These are phyloP conservation scores for Fusarium subglutinans DNA, from an alignment of 2,329 filamentous ascomycete genomes.

Conservation along the genomic window DNA sequence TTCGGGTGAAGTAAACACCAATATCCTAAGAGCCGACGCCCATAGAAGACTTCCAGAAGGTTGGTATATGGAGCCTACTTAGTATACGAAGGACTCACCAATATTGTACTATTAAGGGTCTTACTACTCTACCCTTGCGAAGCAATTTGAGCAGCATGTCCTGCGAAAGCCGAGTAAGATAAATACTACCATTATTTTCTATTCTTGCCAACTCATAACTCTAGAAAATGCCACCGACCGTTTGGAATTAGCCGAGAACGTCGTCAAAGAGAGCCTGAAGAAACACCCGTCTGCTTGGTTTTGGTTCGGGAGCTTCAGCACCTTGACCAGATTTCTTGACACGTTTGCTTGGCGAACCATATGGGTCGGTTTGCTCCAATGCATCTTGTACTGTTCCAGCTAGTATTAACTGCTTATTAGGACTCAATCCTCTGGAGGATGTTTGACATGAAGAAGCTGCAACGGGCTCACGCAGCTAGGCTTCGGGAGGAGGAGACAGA, in stretches of 20 bases:
- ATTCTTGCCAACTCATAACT: not conserved
- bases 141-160: not conserved
- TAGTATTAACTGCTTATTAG: not conserved
- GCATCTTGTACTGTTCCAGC: fast-evolving
- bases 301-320: not conserved
- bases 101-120: not conserved
- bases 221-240: not conserved
- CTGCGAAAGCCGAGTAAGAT: not conserved
- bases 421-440: not conserved
- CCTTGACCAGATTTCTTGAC: not conserved
- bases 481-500: not conserved
- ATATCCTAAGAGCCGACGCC: not conserved
- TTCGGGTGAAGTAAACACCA: not conserved
- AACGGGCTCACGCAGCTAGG: not conserved
- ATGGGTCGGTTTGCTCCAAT: fast-evolving
- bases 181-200: fast-evolving
- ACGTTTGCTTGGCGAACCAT: not conserved
- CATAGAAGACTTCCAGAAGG: not conserved
- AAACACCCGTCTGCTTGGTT: not conserved
- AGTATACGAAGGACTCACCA: fast-evolving
- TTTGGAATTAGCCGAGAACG: not conserved
- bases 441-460: not conserved
- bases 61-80: not conserved
- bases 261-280: not conserved
- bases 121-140: not conserved